Evolutionary conservation across 2,329 filamentous ascomycete genomes (phyloP), one percentile per base, ranked within the genome.

Genomic region (Cercospora berteroae): DNA sequence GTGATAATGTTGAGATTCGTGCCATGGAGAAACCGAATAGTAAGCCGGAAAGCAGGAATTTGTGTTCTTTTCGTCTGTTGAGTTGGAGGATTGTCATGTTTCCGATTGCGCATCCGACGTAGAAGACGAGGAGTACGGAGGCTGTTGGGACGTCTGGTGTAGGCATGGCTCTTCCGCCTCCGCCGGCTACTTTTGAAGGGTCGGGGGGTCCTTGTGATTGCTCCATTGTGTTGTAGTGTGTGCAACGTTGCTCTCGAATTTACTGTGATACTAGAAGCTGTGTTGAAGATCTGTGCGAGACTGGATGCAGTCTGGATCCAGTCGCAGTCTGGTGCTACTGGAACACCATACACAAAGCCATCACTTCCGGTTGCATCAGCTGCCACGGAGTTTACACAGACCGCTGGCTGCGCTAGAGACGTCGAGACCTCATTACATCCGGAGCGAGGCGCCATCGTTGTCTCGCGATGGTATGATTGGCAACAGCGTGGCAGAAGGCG

Each of bases 11-110:
- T 10, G 78, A 60, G 13, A 81, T 75, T 23, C 82, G 76, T 9
- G 80, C 77, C 76, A 82, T 80, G 70, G 79, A 81, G 72, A 83
- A 83, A 2, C 76, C 75, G 58, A 82, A 82, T 2, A 83, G 72
- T 64, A 80, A 72, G 13, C 72, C 67, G 36, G 75, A 80, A 63
- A 81, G 73, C 7, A 82, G 48, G 63, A 83, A 83, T 25, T 80
- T 81, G 70, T 83, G 80, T 61, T 74, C 71, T 57, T 57, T 63
- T 33, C 73, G 69, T 63, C 66, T 73, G 69, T 83, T 83, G 31
- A 72, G 67, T 68, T 77, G 77, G 65, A 82, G 79, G 33, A 81
- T 79, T 3, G 74, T 76, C 78, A 82, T 81, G 69, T 83, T 79
- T 5, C 74, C 72, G 7, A 73, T 73, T 5, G 79, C 81, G n/a